Base-by-base conservation (phyloP, 345 rosid genomes). In the Eutrema heterophyllum region DNA sequence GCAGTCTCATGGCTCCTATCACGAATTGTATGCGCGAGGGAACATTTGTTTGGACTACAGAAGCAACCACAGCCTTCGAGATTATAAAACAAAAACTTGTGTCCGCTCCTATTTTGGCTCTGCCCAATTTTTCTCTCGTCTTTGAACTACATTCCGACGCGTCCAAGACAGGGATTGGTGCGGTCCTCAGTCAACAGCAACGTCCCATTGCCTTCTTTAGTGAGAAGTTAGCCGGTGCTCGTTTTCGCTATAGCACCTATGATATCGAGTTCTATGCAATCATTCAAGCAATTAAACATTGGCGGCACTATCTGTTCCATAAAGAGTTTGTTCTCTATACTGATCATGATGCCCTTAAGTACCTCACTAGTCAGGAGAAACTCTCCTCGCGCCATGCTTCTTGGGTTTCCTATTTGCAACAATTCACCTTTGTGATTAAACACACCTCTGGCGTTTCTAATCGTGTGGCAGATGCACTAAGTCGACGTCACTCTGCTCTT, bases 31-130 rank as follows among this genome's bases (percentile, higher is more conserved):
- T 54, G 4, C 2, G 35, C 0, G 39, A 30, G 3, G 38, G 35
- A 0, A 7, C 3, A 0, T 54, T 53, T 1, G 0, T 3, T 0
- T 13, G 38, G 59, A 27, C 59, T 0, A 10, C 9, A 0, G 18
- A 3, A 2, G 21, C 58, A 0, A 14, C 35, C 12, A 1, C 1
- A 0, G 5, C 59, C 1, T 29, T 30, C 0, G 9, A 6, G 2
- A 1, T 13, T 5, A 7, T 54, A 0, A 29, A 54, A 3, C 1
- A 30, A 0, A 54, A 29, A 5, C 16, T 54, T 1, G 6, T 8
- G n/a, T 27, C 38, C 0, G 35, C 57, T 2, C 36, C 16, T 0
- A 6, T 52, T 27, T 14, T 52, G 4, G 8, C 35, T 5, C 4
- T 27, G 0, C 36, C 56, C 0, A 16, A 52, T 6, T 52, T 52